Conservation (phyloP, 2,329 filamentous ascomycete species). For the Venturia nashicola region DNA sequence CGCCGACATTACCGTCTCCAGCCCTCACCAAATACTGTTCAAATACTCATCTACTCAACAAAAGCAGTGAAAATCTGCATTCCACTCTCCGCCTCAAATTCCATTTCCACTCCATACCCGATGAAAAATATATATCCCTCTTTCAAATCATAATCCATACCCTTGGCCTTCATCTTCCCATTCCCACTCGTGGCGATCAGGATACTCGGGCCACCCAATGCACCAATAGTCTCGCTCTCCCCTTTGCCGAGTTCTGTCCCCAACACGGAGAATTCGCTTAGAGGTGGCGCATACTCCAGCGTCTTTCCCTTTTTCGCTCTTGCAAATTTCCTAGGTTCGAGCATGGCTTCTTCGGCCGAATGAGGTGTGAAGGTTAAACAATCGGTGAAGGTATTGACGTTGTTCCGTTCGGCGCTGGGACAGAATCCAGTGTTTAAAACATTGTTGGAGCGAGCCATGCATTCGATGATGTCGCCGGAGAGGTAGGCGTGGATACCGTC, state of each 20-base stretch:
- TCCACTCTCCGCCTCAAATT: constrained; percentile 19
- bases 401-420: constrained; percentile 51
- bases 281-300: constrained; percentile 50
- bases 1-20: too few species aligned
- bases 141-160: constrained; percentile 39
- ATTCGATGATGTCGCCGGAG: constrained; percentile 62
- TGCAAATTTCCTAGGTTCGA: constrained; percentile 37
- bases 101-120: constrained; percentile 42
- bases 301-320: constrained; percentile 47
- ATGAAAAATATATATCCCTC: constrained; percentile 57
- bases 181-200: constrained; percentile 49
- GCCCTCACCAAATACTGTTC: too few species aligned
- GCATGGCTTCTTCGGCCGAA: constrained; percentile 40
- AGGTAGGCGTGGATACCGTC: constrained; percentile 66
- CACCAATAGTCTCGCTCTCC: constrained; percentile 45
- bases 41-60: constrained; percentile 5
- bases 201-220: constrained; percentile 49
- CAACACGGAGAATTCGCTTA: constrained; percentile 62
- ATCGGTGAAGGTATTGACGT: constrained; percentile 49
- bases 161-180: constrained; percentile 44
- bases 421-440: constrained; percentile 67
- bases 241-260: constrained; percentile 42
- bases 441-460: constrained; percentile 66
- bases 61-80: constrained; percentile 11
- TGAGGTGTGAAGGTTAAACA: constrained; percentile 54